phyloP scores from a whole-genome alignment of 2,329 filamentous ascomycete species.

The Penicillium sp. region DNA sequence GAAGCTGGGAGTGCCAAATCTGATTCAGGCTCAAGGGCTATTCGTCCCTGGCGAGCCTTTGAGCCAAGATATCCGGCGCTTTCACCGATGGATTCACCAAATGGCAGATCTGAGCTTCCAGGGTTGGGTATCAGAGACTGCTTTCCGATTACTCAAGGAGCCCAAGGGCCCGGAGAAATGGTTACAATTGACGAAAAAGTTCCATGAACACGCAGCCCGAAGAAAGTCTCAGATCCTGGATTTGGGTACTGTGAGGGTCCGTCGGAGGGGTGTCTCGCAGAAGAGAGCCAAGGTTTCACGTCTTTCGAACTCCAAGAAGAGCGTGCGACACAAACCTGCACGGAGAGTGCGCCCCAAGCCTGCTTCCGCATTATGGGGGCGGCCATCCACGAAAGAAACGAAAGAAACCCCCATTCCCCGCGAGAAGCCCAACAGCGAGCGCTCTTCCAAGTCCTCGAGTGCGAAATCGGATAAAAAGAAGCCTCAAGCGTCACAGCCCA shows the following conservation, averaged over 20 bases:
- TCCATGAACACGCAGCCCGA: not conserved
- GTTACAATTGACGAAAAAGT: slow-evolving; percentile 1
- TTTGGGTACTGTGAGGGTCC: slow-evolving; percentile 10
- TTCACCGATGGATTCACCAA: slow-evolving; percentile 26
- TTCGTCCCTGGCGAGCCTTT: slow-evolving; percentile 30
- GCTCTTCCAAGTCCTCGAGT: not conserved
- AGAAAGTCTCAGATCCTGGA: slow-evolving; percentile 13
- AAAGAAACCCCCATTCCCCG: not conserved
- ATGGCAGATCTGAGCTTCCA: not conserved
- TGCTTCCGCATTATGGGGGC: not conserved
- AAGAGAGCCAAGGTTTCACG: slow-evolving; percentile 1
- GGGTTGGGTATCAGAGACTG: not conserved
- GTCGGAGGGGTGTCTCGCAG: not conserved
- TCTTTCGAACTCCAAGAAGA: not conserved
- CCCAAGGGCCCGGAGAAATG: not conserved
- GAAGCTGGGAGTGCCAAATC: slow-evolving; percentile 22
- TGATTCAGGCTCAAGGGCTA: slow-evolving; percentile 21
- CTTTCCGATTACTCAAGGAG: not conserved
- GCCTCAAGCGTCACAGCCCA: not conserved
- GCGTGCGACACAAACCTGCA: not conserved
- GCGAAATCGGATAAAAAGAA: not conserved
- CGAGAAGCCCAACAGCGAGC: not conserved
- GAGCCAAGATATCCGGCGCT: slow-evolving; percentile 31
- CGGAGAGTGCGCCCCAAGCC: not conserved
- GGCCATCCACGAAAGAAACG: not conserved